Evolutionary conservation across 352 stramenopile species (phyloP).

Genomic region (Hyphochytrium catenoides): DNA sequence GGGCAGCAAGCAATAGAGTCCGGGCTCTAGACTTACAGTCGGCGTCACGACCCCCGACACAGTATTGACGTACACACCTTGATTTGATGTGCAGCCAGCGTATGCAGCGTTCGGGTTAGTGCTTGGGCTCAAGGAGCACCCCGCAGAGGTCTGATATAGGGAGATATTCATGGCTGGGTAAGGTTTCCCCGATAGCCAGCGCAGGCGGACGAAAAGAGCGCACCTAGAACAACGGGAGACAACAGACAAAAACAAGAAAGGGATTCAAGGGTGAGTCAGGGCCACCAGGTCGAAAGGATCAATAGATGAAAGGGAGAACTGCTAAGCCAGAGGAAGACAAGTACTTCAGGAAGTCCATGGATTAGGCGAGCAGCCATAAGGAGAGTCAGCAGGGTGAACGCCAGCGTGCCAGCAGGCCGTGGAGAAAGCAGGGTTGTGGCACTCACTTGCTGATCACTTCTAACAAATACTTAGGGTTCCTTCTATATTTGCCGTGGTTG

Average conservation of each 20-base stretch:
- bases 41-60: conserved; percentile 24
- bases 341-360: too few relatives aligned
- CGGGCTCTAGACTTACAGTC: conserved; percentile 13
- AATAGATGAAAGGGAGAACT: too few relatives aligned
- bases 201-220: too few relatives aligned
- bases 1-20: conserved; percentile 39
- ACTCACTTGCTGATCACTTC: conserved; percentile 6
- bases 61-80: conserved; percentile 26
- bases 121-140: conserved; percentile 27
- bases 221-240: too few relatives aligned
- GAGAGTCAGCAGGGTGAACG: conserved; percentile 2
- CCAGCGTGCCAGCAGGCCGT: conserved; percentile 13
- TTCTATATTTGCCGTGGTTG: conserved; percentile 50
- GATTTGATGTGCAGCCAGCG: conserved; percentile 21
- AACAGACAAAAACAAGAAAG: too few relatives aligned
- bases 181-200: not conserved
- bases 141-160: conserved; percentile 27
- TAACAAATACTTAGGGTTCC: conserved; percentile 48
- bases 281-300: too few relatives aligned
- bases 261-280: too few relatives aligned
- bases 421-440: conserved; percentile 14
- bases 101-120: conserved; percentile 27
- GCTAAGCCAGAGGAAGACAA: too few relatives aligned
- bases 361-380: too few relatives aligned
- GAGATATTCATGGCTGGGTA: conserved; percentile 36